Conservation (phyloP, 2,329 filamentous ascomycete genomes). For the Exophiala sideris region DNA sequence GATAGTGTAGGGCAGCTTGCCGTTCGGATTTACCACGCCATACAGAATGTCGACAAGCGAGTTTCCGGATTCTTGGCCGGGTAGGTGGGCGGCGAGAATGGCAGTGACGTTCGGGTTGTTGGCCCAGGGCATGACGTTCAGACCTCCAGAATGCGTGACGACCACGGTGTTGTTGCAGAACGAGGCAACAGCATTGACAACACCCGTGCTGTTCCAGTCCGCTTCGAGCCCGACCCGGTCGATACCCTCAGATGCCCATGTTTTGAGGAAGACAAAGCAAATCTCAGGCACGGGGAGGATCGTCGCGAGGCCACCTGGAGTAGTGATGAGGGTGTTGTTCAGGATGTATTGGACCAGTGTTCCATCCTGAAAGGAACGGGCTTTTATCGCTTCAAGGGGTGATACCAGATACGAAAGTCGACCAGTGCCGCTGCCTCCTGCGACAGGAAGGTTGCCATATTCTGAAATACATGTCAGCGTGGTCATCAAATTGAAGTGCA, state of each 20-base stretch:
- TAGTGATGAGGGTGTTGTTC: constrained; percentile 42
- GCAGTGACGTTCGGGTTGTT: constrained; percentile 66
- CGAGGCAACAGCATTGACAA: constrained; percentile 46
- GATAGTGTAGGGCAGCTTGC: constrained; percentile 77
- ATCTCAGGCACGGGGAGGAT: constrained; percentile 43
- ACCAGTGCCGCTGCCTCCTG: constrained; percentile 33
- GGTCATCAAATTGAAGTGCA: no score
- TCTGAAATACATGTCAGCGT: not conserved
- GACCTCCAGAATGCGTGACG: constrained; percentile 43
- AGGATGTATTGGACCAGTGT: constrained; percentile 34
- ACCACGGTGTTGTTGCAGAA: constrained; percentile 53
- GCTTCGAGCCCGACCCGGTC: constrained; percentile 40
- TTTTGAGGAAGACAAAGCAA: constrained; percentile 61
- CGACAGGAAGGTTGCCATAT: constrained; percentile 26
- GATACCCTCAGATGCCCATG: constrained; percentile 44
- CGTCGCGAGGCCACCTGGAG: constrained; percentile 3
- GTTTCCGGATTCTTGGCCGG: constrained; percentile 80
- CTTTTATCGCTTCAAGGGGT: constrained; percentile 32
- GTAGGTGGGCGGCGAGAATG: constrained; percentile 76
- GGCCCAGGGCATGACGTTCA: constrained; percentile 36
- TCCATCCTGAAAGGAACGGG: constrained; percentile 26
- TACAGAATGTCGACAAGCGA: constrained; percentile 79
- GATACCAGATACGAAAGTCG: constrained; percentile 32
- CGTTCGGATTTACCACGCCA: constrained; percentile 72
- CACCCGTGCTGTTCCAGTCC: constrained; percentile 42